phyloP scores from a whole-genome alignment of 139 green algal species.

The Raphidocelis subcapitata region DNA sequence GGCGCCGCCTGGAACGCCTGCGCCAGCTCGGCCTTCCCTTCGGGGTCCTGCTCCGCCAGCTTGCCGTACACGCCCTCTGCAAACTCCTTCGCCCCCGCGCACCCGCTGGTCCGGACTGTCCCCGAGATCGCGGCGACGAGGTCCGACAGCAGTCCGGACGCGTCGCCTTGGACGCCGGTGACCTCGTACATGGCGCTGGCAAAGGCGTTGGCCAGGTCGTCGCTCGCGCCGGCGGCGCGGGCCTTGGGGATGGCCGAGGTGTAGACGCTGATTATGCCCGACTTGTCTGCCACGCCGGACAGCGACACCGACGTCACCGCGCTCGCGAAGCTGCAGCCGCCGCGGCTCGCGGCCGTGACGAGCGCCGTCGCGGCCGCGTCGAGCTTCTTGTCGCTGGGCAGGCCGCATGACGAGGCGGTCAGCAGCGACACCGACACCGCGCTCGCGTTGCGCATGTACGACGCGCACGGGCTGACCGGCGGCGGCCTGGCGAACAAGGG shows the following conservation, averaged over 20 bases:
- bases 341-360: conserved; percentile 23
- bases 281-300: background rate
- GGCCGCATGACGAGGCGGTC: conserved; percentile 18
- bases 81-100: too few relatives aligned
- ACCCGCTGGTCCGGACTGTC: too few relatives aligned
- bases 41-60: conserved; percentile 14
- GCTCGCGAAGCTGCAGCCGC: conserved; percentile 28
- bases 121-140: background rate
- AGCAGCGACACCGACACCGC: conserved; percentile 19
- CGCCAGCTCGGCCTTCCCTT: background rate
- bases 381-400: conserved; percentile 2
- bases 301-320: conserved; percentile 12
- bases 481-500: conserved; percentile 12
- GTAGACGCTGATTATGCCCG: conserved; percentile 15
- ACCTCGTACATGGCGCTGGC: conserved; percentile 3
- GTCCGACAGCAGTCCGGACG: background rate
- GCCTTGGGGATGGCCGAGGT: conserved; percentile 27
- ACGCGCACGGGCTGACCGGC: conserved; percentile 12
- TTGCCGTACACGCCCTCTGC: background rate
- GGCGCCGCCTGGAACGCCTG: conserved; percentile 7
- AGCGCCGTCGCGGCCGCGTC: conserved; percentile 25
- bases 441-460: conserved; percentile 20
- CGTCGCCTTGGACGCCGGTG: background rate
- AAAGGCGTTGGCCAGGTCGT: conserved; percentile 27
- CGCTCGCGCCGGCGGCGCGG: background rate